Evolutionary conservation across 1,139 yeast genomes (phyloP).

Genomic region (Wickerhamiella pararugosa): DNA sequence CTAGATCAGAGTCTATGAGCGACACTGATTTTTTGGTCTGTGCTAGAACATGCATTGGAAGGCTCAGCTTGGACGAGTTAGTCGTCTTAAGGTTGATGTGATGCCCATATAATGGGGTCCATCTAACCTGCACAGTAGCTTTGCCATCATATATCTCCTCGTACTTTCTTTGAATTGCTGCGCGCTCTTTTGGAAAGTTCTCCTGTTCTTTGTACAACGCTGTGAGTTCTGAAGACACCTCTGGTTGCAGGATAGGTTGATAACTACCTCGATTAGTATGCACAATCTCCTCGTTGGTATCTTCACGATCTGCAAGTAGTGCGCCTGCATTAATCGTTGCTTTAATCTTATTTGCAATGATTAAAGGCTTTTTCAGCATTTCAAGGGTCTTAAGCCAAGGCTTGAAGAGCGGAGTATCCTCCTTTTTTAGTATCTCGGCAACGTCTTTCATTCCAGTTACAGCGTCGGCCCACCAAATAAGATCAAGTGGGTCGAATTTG

Average conservation of each 20-base stretch:
- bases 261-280: slow-evolving; percentile 3
- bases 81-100: slow-evolving; percentile 17
- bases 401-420: not conserved
- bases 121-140: slow-evolving; percentile 19
- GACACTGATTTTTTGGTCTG: slow-evolving; percentile 17
- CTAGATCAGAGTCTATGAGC: slow-evolving; percentile 13
- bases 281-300: no score
- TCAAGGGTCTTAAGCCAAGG: not conserved
- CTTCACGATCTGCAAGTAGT: no score
- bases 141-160: slow-evolving; percentile 15
- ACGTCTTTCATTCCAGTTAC: not conserved
- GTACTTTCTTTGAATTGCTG: slow-evolving; percentile 7
- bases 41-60: slow-evolving; percentile 14
- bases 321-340: not conserved
- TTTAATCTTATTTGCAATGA: not conserved
- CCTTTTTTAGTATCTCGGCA: not conserved
- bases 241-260: slow-evolving; percentile 14
- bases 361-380: not conserved
- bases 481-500: slow-evolving; percentile 29
- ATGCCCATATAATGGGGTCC: slow-evolving; percentile 25
- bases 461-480: slow-evolving; percentile 24
- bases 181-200: slow-evolving; percentile 10
- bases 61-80: not conserved
- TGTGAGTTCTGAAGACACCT: slow-evolving; percentile 17
- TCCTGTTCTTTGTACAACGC: slow-evolving; percentile 16